Conservation (phyloP, 2,329 filamentous ascomycete genomes). For the Colletotrichum abscissum region DNA sequence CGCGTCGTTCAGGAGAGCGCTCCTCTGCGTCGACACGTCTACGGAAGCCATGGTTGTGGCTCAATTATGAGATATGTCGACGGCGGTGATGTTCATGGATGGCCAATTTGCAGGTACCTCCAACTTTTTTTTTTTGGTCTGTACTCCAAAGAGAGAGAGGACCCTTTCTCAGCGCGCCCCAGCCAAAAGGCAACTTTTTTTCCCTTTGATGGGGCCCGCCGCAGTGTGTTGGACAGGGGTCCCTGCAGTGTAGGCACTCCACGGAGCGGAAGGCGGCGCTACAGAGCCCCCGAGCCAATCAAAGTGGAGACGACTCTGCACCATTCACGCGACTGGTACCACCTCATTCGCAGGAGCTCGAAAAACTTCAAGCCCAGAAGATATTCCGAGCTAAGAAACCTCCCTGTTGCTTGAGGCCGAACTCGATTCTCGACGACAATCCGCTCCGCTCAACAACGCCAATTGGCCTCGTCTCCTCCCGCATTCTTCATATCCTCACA, state of each 20-base stretch:
- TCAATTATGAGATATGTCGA: slow-evolving; percentile 34
- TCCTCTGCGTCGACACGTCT: slow-evolving; percentile 65
- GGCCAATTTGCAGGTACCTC: slow-evolving; percentile 38
- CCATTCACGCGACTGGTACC: slow-evolving; percentile 37
- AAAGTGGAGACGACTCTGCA: slow-evolving; percentile 36
- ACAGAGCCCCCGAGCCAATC: slow-evolving; percentile 53
- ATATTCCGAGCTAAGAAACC: slow-evolving; percentile 30
- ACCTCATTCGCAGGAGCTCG: slow-evolving; percentile 43
- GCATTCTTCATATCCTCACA: slow-evolving; percentile 9
- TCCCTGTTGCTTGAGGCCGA: slow-evolving; percentile 35
- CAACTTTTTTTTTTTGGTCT: slow-evolving; percentile 40
- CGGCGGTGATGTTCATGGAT: slow-evolving; percentile 29
- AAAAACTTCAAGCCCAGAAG: slow-evolving; percentile 53
- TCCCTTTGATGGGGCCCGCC: slow-evolving; percentile 34
- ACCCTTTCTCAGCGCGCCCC: slow-evolving; percentile 32
- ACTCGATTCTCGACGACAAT: slow-evolving; percentile 20
- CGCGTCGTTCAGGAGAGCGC: slow-evolving; percentile 66
- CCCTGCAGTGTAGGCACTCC: slow-evolving; percentile 36
- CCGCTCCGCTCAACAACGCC: slow-evolving; percentile 16
- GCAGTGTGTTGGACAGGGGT: slow-evolving; percentile 29
- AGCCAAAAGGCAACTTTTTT: slow-evolving; percentile 48
- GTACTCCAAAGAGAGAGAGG: not conserved
- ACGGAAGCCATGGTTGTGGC: slow-evolving; percentile 62
- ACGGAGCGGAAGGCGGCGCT: slow-evolving; percentile 44
- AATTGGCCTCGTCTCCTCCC: slow-evolving; percentile 8